Base-by-base conservation (phyloP, 129 eudicot genomes). In the Lonicera japonica region DNA sequence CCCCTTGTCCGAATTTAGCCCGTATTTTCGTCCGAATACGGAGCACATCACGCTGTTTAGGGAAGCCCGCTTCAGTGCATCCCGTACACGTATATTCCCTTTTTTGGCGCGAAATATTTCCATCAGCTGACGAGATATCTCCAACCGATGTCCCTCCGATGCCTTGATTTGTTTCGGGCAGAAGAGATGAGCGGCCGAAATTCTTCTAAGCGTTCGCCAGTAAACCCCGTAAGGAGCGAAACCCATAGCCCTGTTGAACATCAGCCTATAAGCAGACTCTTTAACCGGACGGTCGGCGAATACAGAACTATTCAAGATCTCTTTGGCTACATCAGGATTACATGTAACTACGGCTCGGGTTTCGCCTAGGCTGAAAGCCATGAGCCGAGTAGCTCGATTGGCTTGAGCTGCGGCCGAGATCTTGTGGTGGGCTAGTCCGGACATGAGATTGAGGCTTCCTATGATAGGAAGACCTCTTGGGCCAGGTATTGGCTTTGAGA, bases 161-260 rank as follows among this genome's bases (percentile, higher is more conserved):
- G 76, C 75, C 51, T 65, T 80, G 22, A 94, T 79, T 62, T 88
- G 95, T 24, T 83, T 82, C 0, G 96, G 99, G 61, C 73, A 73
- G 69, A 94, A 94, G 51, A 94, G 78, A 60, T 94, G 96, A 0
- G 86, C 66, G 5, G 96, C 73, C 0, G 99, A 74, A 19, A 94
- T 81, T 61, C 82, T 73, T 22, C 99, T 45, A 4, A 94, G 77
- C 22, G 96, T 75, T 29, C 87, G 60, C 99, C 99, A 94, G 75
- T 94, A 88, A 58, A 73, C 80, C 0, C 99, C 99, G 21, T 85
- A 85, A 0, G 95, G 95, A 0, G 99, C 99, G 41, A 94, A 94
- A 58, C 96, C 99, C 29, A 94, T 94, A 20, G 96, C 94, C 19
- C 95, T 62, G 70, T 85, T 78, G 77, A 94, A 94, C 96, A 94